Evolutionary conservation across 1,284 basidiomycete species (phyloP).

Genomic region (Sporisorium iseilematis-ciliati): DNA sequence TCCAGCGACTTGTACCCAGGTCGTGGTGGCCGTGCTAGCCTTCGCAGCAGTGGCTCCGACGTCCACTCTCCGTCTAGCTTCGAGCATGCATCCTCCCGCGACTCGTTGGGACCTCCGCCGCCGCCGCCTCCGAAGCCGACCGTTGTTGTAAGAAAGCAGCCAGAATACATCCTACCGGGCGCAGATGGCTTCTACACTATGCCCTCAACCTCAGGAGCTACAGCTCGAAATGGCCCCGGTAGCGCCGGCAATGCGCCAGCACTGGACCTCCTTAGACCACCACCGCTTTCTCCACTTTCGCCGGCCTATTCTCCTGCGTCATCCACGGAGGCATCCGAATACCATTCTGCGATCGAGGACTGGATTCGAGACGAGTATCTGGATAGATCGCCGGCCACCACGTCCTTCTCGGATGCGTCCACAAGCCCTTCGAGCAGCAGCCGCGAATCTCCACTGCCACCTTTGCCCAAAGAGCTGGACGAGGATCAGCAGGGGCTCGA

Average conservation of each 20-base stretch:
- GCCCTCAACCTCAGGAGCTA: slow-evolving; percentile 14
- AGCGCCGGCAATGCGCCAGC: neutral
- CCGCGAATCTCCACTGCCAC: slow-evolving; percentile 35
- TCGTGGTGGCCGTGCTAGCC: neutral
- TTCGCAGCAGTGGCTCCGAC: slow-evolving; percentile 2
- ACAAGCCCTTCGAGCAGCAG: slow-evolving; percentile 20
- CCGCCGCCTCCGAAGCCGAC: slow-evolving; percentile 44
- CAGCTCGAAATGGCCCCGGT: neutral
- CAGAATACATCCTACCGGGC: slow-evolving; percentile 54
- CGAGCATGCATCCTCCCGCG: slow-evolving; percentile 18
- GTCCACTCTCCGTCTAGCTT: neutral
- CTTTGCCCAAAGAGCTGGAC: slow-evolving; percentile 27
- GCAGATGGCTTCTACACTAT: slow-evolving; percentile 56
- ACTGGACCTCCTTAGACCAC: slow-evolving; percentile 25
- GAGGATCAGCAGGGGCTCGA: slow-evolving; percentile 13
- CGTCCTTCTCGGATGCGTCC: slow-evolving; percentile 21
- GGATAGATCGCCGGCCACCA: slow-evolving; percentile 23
- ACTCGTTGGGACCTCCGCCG: slow-evolving; percentile 43
- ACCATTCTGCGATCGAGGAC: slow-evolving; percentile 31
- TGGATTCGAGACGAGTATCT: slow-evolving; percentile 36
- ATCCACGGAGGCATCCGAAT: slow-evolving; percentile 20
- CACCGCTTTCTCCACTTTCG: slow-evolving; percentile 19
- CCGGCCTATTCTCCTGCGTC: slow-evolving; percentile 26
- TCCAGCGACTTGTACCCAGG: neutral
- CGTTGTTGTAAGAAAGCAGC: slow-evolving; percentile 24